These are phyloP conservation scores for Termitomyces sp. DNA, from an alignment of 768 basidiomycete species.

Conservation along the genomic window DNA sequence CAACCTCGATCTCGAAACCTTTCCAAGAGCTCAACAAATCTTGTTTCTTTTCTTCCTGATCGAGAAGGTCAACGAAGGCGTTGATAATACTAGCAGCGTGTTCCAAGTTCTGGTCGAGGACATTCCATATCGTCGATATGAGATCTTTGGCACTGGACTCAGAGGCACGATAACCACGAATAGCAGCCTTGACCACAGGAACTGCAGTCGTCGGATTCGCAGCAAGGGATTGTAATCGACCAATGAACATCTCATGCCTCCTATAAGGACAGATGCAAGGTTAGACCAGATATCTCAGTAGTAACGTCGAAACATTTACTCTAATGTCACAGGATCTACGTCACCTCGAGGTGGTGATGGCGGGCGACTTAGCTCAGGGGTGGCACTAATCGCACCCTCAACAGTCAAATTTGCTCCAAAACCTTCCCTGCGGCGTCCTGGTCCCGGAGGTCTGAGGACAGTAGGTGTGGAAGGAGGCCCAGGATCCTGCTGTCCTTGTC, in stretches of 20 bases:
- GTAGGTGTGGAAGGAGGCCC: conserved; percentile 7
- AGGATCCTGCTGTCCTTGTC: conserved; percentile 16
- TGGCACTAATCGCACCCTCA: conserved; percentile 16
- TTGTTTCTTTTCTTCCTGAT: conserved; percentile 80
- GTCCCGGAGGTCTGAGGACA: conserved; percentile 19
- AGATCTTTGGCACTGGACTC: conserved; percentile 83
- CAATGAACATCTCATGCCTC: conserved; percentile 59
- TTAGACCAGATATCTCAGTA: not conserved
- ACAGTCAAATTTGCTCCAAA: conserved; percentile 58
- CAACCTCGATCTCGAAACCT: conserved; percentile 77
- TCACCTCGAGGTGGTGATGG: conserved; percentile 39
- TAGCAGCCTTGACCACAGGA: conserved; percentile 64
- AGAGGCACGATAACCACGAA: conserved; percentile 69
- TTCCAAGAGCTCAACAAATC: conserved; percentile 77
- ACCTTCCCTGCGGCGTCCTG: conserved; percentile 50
- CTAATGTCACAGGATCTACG: conserved; percentile 46
- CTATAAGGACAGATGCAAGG: conserved; percentile 29
- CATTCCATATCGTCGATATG: conserved; percentile 58
- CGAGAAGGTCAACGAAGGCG: conserved; percentile 64
- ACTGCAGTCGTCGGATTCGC: conserved; percentile 53
- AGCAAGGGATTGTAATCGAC: conserved; percentile 55
- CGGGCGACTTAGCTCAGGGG: conserved; percentile 26
- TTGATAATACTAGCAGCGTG: conserved; percentile 71
- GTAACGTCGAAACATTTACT: conserved; percentile 35
- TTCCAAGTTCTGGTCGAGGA: conserved; percentile 45